phyloP scores from a whole-genome alignment of 208 protist genomes.

The Trypanosoma platydactyli region DNA sequence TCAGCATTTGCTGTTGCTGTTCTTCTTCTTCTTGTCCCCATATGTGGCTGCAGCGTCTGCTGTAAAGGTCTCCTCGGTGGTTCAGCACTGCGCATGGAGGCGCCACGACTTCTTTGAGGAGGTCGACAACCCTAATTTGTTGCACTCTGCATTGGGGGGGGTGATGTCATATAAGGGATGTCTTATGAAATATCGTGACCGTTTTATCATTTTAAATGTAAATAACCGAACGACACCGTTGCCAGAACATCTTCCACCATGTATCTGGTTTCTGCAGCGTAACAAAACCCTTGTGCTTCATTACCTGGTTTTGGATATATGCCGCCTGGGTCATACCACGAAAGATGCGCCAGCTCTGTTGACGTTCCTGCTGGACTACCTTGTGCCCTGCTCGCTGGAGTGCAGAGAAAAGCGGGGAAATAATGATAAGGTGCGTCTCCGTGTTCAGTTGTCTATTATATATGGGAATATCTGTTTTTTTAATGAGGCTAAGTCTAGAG shows the following conservation, averaged over 20 bases:
- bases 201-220: conserved; percentile 15
- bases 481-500: neutral
- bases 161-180: conserved; percentile 20
- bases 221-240: neutral
- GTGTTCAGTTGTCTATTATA: conserved; percentile 18
- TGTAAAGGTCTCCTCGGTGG: neutral
- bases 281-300: conserved; percentile 16
- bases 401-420: neutral
- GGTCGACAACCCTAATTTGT: conserved; percentile 10
- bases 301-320: conserved; percentile 26
- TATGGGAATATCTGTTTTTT: conserved; percentile 28
- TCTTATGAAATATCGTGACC: conserved; percentile 13
- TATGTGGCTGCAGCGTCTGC: neutral
- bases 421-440: neutral
- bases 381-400: conserved; percentile 8
- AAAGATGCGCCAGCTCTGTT: conserved; percentile 30
- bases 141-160: no score
- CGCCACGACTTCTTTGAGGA: neutral
- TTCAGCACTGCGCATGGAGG: neutral
- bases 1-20: no score
- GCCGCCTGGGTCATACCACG: conserved; percentile 30
- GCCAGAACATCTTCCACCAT: conserved; percentile 11
- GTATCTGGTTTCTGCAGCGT: conserved; percentile 10
- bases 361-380: conserved; percentile 27
- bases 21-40: neutral